Percentiles rank a stretch among this genome's conserved stretches.
These are phyloP conservation scores for Cordyceps pruinosa DNA, from an alignment of 2,329 filamentous ascomycete genomes.

Conservation along the genomic window DNA sequence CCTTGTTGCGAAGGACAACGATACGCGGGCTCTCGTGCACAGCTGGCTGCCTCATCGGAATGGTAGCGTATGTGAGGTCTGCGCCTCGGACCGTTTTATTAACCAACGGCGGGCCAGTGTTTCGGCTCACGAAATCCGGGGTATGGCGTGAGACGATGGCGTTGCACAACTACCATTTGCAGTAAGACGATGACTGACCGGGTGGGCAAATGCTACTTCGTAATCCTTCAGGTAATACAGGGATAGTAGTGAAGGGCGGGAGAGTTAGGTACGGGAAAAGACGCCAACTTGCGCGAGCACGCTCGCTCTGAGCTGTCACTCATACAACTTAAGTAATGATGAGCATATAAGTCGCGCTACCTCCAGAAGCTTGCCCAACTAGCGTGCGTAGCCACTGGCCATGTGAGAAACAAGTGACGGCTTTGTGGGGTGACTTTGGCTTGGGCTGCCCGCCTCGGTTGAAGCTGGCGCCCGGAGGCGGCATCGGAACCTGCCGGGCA, in stretches of 20 bases:
- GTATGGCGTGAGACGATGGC: background rate
- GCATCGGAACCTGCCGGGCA: conserved; percentile 10
- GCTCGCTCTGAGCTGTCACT: background rate
- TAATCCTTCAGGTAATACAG: background rate
- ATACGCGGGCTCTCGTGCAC: background rate
- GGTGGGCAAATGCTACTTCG: background rate
- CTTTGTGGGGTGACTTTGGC: conserved; percentile 9
- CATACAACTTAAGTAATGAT: conserved; percentile 8
- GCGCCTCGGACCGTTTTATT: background rate
- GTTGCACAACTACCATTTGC: background rate
- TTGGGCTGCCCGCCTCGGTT: conserved; percentile 11
- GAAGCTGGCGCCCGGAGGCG: conserved; percentile 10
- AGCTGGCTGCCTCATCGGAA: background rate
- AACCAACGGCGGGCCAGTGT: background rate
- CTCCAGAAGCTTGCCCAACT: conserved; percentile 1
- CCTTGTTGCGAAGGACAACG: background rate
- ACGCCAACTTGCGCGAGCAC: background rate
- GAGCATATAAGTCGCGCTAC: conserved; percentile 5
- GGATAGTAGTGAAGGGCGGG: background rate
- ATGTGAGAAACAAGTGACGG: conserved; percentile 8
- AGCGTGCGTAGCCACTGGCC: conserved; percentile 11
- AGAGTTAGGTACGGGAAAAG: background rate
- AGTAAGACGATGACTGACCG: background rate
- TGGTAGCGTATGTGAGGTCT: background rate
- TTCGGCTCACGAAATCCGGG: conserved; percentile 1